A percentile compares a stretch with the other conserved stretches of the same genome.
Evolutionary conservation across 2,329 filamentous ascomycete genomes (phyloP).

Genomic region (Neocucurbitaria cava): DNA sequence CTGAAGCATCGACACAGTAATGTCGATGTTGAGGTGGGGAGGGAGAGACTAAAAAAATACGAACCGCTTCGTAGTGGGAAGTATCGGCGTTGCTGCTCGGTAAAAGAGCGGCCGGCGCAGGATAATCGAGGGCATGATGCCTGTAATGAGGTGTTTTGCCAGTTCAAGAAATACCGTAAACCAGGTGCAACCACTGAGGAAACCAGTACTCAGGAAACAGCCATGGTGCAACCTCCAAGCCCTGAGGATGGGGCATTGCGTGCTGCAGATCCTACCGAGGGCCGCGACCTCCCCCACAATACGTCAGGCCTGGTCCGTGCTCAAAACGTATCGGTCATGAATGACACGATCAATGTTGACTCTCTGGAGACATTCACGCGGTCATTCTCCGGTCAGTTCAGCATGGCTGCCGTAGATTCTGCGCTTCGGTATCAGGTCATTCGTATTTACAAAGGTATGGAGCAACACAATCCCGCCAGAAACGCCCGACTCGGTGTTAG

Average conservation of each 20-base stretch:
- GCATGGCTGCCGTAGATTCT: conserved; percentile 53
- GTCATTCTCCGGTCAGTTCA: background rate
- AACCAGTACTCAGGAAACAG: conserved; percentile 1
- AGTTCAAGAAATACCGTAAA: too few relatives aligned
- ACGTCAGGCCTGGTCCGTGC: conserved; percentile 27
- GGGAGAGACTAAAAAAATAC: too few relatives aligned
- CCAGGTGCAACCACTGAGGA: background rate
- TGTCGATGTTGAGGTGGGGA: too few relatives aligned
- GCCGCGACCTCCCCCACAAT: background rate
- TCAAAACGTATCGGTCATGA: background rate
- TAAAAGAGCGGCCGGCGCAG: conserved; percentile 19
- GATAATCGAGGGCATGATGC: conserved; percentile 26
- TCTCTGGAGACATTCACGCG: background rate
- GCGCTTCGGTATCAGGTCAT: conserved; percentile 80
- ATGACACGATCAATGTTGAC: background rate
- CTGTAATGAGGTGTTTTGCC: background rate
- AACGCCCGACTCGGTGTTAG: background rate
- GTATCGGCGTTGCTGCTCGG: conserved; percentile 6
- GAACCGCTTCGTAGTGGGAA: background rate
- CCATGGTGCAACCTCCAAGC: conserved; percentile 5
- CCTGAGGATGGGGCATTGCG: conserved; percentile 7
- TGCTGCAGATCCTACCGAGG: conserved; percentile 22
- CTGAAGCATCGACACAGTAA: too few relatives aligned
- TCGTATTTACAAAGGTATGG: conserved; percentile 82
- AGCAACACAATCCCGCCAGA: background rate